Percentiles rank a stretch among this genome's conserved stretches.
These are phyloP conservation scores for Acidiella bohemica DNA, from an alignment of 495 filamentous ascomycete genomes.

Conservation along the genomic window DNA sequence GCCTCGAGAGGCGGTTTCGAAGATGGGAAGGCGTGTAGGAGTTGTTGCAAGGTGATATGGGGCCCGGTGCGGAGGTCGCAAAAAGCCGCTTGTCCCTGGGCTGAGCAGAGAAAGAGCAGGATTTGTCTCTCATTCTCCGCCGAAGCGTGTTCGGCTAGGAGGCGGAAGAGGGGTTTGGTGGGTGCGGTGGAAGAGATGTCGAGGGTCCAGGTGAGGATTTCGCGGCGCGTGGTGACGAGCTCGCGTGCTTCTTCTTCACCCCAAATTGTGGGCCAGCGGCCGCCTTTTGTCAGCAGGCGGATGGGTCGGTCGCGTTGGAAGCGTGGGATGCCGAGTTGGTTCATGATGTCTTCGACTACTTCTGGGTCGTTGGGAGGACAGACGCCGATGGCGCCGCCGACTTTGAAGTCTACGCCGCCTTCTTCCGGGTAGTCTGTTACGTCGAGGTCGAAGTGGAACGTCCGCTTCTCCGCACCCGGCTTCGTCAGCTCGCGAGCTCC, in stretches of 20 bases:
- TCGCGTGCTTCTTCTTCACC: conserved; percentile 76
- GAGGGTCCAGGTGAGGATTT: conserved; percentile 86
- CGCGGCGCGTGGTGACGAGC: conserved; percentile 73
- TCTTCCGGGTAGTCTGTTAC: conserved; percentile 89
- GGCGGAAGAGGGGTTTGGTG: conserved; percentile 71
- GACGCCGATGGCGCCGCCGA: conserved; percentile 89
- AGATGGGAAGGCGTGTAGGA: conserved; percentile 85
- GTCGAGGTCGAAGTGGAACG: conserved; percentile 93
- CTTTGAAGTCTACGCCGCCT: conserved; percentile 80
- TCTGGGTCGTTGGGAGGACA: conserved; percentile 70
- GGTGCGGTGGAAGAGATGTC: conserved; percentile 89
- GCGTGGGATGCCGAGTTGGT: conserved; percentile 61
- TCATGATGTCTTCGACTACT: conserved; percentile 70
- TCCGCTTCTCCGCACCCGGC: conserved; percentile 87
- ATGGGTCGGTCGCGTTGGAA: conserved; percentile 71
- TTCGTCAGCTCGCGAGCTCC: conserved; percentile 75
- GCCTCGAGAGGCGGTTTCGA: conserved; percentile 71
- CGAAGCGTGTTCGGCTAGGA: conserved; percentile 72
- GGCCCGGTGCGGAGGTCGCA: conserved; percentile 88
- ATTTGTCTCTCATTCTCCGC: conserved; percentile 77
- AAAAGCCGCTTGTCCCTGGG: conserved; percentile 85
- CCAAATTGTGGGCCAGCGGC: conserved; percentile 97
- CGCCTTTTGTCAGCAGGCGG: conserved; percentile 58
- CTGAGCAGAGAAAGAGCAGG: conserved; percentile 68
- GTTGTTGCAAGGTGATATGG: conserved; percentile 68